Evolutionary conservation across 2,329 filamentous ascomycete genomes (phyloP).

Genomic region (Pseudopithomyces chartarum): DNA sequence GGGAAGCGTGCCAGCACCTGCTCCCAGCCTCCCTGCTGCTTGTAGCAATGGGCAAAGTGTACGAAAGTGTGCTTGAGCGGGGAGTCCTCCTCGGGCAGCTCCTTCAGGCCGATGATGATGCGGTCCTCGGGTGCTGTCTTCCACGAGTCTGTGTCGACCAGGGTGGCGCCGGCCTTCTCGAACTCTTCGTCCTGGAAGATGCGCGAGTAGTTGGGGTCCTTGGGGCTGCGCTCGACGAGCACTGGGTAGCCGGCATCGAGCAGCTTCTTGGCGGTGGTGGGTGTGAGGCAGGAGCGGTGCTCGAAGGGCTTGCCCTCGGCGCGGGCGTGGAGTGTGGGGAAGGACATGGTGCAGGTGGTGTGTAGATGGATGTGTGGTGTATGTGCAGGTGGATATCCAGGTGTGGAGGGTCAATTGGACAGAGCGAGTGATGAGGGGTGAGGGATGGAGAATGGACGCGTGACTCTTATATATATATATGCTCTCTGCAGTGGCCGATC

Average conservation of each 20-base stretch:
- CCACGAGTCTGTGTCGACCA: constrained; percentile 46
- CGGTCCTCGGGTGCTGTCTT: constrained; percentile 42
- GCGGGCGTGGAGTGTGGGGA: constrained; percentile 48
- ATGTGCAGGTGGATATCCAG: not conserved
- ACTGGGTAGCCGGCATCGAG: constrained; percentile 48
- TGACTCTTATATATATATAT: constrained; percentile 12
- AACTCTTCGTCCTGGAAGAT: constrained; percentile 51
- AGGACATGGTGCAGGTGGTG: constrained; percentile 28
- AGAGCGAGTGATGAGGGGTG: constrained; percentile 1
- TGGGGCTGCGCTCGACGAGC: constrained; percentile 47
- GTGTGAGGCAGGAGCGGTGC: constrained; percentile 48
- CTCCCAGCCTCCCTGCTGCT: constrained; percentile 64
- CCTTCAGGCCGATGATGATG: constrained; percentile 50
- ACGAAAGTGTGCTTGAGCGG: constrained; percentile 48
- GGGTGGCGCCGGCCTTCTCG: constrained; percentile 43
- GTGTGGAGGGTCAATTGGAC: constrained; percentile 20
- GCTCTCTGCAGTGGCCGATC: constrained; percentile 12
- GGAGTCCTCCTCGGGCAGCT: constrained; percentile 46
- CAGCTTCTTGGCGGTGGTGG: constrained; percentile 46
- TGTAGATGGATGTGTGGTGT: too few species aligned
- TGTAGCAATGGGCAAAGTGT: constrained; percentile 51
- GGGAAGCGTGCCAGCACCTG: constrained; percentile 79
- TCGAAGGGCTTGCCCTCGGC: constrained; percentile 49
- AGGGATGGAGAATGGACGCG: too few species aligned
- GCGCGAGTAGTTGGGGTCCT: constrained; percentile 43